Conservation (phyloP, 176 grass and related monocot genomes). For the Oryza meyeriana region DNA sequence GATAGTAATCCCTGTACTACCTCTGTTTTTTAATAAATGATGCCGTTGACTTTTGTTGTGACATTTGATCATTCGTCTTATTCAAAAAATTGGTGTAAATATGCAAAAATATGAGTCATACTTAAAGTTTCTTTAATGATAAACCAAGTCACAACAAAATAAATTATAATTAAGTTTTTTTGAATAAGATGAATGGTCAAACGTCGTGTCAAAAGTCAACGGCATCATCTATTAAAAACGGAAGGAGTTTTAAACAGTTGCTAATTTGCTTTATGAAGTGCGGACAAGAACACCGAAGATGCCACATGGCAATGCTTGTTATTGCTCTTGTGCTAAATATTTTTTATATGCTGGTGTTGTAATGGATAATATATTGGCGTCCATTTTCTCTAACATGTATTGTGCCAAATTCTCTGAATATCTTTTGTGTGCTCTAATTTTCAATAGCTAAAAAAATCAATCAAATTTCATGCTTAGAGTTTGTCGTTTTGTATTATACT, state of each 20-base stretch:
- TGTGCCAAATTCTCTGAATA: not conserved
- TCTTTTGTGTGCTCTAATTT: not conserved
- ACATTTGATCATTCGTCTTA: too few species aligned
- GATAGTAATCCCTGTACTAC: too few species aligned
- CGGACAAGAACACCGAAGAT: not conserved
- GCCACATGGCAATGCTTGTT: not conserved
- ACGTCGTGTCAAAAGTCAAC: too few species aligned
- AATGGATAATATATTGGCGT: not conserved
- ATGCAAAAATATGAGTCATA: too few species aligned
- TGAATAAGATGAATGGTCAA: too few species aligned
- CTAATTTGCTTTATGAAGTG: not conserved
- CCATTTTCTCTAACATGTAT: constrained; percentile 6
- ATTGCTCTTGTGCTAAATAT: not conserved
- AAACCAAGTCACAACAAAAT: too few species aligned
- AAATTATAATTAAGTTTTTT: too few species aligned
- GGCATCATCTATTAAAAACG: too few species aligned
- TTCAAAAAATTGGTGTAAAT: too few species aligned
- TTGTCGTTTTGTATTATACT: not conserved
- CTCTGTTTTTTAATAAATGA: too few species aligned
- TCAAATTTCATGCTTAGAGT: constrained; percentile 17
- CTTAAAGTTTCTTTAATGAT: too few species aligned
- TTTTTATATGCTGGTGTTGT: not conserved
- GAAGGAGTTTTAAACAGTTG: not conserved
- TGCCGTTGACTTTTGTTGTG: too few species aligned
- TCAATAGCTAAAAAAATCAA: not conserved